Conservation (phyloP, 495 filamentous ascomycete genomes). For the Cercophora newfieldiana region DNA sequence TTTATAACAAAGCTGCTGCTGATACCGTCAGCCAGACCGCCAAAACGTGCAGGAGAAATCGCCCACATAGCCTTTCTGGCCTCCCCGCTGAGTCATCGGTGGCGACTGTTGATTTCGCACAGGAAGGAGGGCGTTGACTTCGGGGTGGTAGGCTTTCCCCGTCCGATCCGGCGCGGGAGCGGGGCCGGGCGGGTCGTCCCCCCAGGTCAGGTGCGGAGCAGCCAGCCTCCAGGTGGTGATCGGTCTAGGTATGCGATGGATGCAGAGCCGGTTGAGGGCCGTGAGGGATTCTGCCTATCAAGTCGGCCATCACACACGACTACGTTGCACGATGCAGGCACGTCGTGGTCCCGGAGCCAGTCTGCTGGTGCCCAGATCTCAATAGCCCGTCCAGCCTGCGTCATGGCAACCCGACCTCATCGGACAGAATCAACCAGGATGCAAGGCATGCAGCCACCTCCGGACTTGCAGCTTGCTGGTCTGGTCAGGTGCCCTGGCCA, state of each 20-base stretch:
- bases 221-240: constrained; percentile 5
- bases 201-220: neutral
- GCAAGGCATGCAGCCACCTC: constrained; percentile 27
- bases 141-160: constrained; percentile 5
- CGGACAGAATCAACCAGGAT: constrained; percentile 20
- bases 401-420: constrained; percentile 28
- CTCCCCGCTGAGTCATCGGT: constrained; percentile 21
- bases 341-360: constrained; percentile 26
- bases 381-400: constrained; percentile 20
- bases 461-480: constrained; percentile 15
- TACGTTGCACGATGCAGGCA: constrained; percentile 30
- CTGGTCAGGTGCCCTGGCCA: constrained; percentile 11
- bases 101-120: constrained; percentile 7
- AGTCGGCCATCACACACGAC: constrained; percentile 17
- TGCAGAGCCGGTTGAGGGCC: constrained; percentile 7
- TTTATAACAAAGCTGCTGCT: neutral
- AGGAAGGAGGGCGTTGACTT: neutral
- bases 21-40: neutral
- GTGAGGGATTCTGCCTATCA: constrained; percentile 25
- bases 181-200: constrained; percentile 3
- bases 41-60: neutral
- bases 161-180: constrained; percentile 18
- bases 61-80: neutral
- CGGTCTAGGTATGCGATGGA: constrained; percentile 14
- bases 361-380: constrained; percentile 26